A percentile compares a stretch with the other conserved stretches of the same genome.
Conservation (phyloP, 2,329 filamentous ascomycete genomes). For the Furcasterigmium furcatum region DNA sequence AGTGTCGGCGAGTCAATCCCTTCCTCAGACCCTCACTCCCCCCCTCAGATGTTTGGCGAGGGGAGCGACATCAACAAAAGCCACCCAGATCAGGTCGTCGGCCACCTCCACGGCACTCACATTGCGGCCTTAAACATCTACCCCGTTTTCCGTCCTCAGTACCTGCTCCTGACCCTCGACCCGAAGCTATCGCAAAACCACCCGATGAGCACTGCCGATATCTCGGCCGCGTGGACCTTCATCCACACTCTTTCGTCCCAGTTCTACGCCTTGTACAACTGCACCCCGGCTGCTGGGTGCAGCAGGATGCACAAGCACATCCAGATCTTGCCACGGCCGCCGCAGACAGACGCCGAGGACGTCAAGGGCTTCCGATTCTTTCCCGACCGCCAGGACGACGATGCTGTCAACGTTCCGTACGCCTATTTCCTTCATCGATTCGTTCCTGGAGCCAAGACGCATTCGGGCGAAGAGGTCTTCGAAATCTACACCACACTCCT, state of each 20-base stretch:
- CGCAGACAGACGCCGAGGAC: background rate
- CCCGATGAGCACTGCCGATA: background rate
- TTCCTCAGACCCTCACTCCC: background rate
- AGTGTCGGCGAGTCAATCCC: background rate
- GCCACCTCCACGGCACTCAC: background rate
- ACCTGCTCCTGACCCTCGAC: background rate
- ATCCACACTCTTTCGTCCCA: background rate
- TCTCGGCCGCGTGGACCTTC: background rate
- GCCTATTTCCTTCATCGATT: background rate
- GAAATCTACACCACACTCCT: background rate
- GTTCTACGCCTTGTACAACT: background rate
- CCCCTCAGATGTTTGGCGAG: background rate
- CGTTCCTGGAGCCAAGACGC: background rate
- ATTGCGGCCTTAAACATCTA: background rate
- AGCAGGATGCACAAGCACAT: constrained; percentile 1
- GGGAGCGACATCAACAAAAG: constrained; percentile 1
- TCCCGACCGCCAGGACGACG: background rate
- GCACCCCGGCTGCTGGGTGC: background rate
- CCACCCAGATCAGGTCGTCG: background rate
- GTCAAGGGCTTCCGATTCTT: background rate
- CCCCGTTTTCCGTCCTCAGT: background rate
- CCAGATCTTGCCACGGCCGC: background rate
- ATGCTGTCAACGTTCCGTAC: background rate
- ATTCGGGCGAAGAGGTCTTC: background rate
- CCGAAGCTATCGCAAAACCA: background rate